These are phyloP conservation scores for Rhodotorula glutinis DNA, from an alignment of 1,284 basidiomycete genomes.

Conservation along the genomic window DNA sequence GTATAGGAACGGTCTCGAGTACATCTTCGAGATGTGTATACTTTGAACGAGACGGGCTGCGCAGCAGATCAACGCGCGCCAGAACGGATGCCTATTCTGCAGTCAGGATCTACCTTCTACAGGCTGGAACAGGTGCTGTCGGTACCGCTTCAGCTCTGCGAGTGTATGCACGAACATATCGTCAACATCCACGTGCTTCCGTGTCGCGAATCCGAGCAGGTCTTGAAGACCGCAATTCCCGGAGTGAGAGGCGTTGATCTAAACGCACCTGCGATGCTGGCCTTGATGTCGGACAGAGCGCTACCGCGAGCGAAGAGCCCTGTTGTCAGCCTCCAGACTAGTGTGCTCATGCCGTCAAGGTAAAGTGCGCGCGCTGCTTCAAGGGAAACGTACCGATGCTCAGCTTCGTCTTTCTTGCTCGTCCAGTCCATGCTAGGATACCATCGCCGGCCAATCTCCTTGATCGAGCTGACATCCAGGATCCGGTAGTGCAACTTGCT, in stretches of 20 bases:
- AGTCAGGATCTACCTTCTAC: background rate
- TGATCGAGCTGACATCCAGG: constrained; percentile 45
- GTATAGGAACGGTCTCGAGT: too few species aligned
- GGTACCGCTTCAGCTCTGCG: constrained; percentile 33
- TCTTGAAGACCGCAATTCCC: too few species aligned
- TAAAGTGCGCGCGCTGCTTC: too few species aligned
- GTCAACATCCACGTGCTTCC: too few species aligned
- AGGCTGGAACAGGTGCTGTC: constrained; percentile 26
- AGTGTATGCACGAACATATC: too few species aligned
- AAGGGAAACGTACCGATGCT: constrained; percentile 24
- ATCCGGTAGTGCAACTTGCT: constrained; percentile 49
- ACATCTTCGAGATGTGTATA: too few species aligned
- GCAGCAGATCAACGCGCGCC: too few species aligned
- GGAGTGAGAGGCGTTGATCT: too few species aligned
- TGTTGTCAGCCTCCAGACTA: too few species aligned
- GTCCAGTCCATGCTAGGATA: constrained; percentile 36
- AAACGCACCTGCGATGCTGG: constrained; percentile 24
- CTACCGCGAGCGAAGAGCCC: background rate
- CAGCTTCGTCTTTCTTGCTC: constrained; percentile 28
- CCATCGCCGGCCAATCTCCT: constrained; percentile 48
- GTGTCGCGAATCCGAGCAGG: background rate
- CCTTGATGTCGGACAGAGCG: constrained; percentile 27
- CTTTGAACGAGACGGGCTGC: too few species aligned
- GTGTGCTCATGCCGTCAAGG: too few species aligned
- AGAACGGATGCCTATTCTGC: too few species aligned